phyloP scores from a whole-genome alignment of 2,329 filamentous ascomycete genomes.

The Phaeoacremonium minimum region DNA sequence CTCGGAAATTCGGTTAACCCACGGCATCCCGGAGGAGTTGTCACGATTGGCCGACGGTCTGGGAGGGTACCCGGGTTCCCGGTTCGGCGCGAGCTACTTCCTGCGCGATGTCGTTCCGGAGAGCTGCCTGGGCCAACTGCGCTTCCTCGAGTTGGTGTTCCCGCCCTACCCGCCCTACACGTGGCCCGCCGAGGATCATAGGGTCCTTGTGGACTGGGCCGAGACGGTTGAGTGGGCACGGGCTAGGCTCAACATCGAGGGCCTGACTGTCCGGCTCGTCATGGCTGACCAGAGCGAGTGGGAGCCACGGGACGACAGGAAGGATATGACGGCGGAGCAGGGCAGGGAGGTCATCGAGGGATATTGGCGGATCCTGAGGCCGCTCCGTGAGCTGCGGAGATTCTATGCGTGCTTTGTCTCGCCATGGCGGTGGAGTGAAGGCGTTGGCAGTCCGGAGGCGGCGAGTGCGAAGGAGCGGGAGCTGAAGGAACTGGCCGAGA shows the following conservation, averaged over 20 bases:
- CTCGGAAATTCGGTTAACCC: too few relatives aligned
- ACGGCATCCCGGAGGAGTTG: not conserved
- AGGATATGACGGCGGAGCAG: not conserved
- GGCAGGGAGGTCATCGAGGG: not conserved
- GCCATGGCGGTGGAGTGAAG: conserved; percentile 1
- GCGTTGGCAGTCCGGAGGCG: not conserved
- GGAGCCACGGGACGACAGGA: not conserved
- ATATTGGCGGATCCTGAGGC: not conserved
- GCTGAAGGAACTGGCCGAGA: conserved; percentile 3
- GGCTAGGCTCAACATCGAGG: not conserved
- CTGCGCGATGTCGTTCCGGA: conserved; percentile 1
- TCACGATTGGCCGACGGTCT: too few relatives aligned
- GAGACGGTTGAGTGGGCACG: conserved; percentile 4
- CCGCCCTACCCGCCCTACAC: not conserved
- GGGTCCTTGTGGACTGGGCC: conserved; percentile 1
- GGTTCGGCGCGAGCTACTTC: conserved; percentile 1
- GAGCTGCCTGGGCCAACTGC: conserved; percentile 1
- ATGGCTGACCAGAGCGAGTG: not conserved
- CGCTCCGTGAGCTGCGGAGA: not conserved
- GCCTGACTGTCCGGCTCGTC: conserved; percentile 2
- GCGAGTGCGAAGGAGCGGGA: not conserved
- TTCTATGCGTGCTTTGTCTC: conserved; percentile 5
- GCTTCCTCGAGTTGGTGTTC: conserved; percentile 6
- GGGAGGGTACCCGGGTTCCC: not conserved
- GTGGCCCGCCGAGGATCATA: conserved; percentile 1